Conservation (phyloP, 148 eudicot genomes). For the Nepenthes gracilis region DNA sequence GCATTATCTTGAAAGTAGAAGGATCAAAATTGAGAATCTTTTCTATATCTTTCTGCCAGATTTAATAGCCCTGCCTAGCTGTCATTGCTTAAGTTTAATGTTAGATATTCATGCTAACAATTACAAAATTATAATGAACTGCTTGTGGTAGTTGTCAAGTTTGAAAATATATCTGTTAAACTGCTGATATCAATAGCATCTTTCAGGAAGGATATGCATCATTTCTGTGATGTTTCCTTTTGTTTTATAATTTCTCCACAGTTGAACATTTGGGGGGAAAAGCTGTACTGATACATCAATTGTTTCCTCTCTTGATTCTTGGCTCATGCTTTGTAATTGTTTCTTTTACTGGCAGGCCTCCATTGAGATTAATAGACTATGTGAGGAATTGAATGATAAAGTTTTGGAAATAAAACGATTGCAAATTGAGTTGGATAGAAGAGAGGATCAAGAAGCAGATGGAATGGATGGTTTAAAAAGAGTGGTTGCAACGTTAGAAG, state of each 20-base stretch:
- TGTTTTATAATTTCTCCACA: neutral
- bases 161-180: too few species aligned
- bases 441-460: conserved; percentile 26
- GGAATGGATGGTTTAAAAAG: conserved; percentile 39
- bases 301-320: neutral
- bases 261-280: too few species aligned
- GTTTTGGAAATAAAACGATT: conserved; percentile 43
- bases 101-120: too few species aligned
- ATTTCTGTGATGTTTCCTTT: neutral
- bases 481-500: conserved; percentile 45
- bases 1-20: too few species aligned
- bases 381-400: conserved; percentile 52
- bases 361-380: conserved; percentile 35
- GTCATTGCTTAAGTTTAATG: neutral
- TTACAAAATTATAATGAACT: too few species aligned
- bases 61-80: too few species aligned
- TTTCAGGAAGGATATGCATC: too few species aligned
- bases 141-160: too few species aligned
- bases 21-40: too few species aligned
- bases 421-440: conserved; percentile 55
- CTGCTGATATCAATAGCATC: too few species aligned
- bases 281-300: too few species aligned
- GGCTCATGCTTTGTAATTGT: neutral
- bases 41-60: neutral
- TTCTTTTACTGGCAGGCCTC: conserved; percentile 30